Conservation (phyloP, 345 rosid genomes). For the Firmiana major region DNA sequence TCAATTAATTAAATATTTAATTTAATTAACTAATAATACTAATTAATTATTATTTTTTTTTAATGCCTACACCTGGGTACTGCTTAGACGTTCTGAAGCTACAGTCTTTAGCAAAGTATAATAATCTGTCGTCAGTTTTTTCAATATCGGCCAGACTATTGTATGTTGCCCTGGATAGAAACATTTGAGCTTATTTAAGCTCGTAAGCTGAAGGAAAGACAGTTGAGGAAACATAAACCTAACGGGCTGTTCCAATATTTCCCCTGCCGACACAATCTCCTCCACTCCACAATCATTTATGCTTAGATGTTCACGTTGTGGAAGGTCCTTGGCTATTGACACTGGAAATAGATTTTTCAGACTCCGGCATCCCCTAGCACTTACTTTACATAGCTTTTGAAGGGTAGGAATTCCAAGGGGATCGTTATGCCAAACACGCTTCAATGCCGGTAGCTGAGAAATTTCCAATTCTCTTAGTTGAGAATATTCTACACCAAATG, state of each 20-base stretch:
- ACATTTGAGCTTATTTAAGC: not conserved
- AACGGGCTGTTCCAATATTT: not conserved
- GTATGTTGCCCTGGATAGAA: slow-evolving; percentile 10
- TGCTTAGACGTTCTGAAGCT: not conserved
- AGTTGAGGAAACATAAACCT: slow-evolving; percentile 11
- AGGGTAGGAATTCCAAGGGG: not conserved
- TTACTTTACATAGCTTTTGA: not conserved
- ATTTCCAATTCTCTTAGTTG: not conserved
- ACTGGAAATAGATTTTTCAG: slow-evolving; percentile 11
- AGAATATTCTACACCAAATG: not conserved
- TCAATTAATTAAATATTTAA: no score
- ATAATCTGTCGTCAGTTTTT: not conserved
- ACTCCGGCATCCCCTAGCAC: rapidly evolving
- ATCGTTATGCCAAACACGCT: slow-evolving; percentile 8
- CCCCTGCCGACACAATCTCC: slow-evolving; percentile 11
- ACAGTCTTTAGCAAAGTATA: not conserved
- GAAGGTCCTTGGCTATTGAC: slow-evolving; percentile 14
- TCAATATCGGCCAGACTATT: not conserved
- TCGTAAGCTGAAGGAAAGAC: not conserved
- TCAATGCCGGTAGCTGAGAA: not conserved
- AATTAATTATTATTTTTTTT: no score
- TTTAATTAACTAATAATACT: no score
- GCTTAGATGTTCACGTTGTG: not conserved
- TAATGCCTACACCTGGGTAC: no score
- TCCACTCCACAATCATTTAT: not conserved